Evolutionary conservation across 2,329 filamentous ascomycete species (phyloP), one percentile per base, ranked within the genome.

Genomic region (Monascus ruber): DNA sequence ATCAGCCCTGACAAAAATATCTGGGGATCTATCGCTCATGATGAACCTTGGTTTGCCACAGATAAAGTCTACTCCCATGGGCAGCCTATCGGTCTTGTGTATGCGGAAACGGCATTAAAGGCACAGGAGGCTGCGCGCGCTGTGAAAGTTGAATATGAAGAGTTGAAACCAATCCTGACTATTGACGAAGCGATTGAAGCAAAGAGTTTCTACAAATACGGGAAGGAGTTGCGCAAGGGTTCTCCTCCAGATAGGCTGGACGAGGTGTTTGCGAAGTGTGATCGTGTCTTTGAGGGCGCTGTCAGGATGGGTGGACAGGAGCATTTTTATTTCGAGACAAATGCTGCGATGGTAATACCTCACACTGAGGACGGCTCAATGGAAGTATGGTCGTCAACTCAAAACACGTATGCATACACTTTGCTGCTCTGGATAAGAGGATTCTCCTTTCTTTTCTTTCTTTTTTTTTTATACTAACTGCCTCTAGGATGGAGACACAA

Each of bases 251-350:
- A 43, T 1, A 43, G 87, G 44, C 64, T 74, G 0, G 77, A 85
- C 38, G 75, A 77, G 42, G 81, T 79, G 0, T 87, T 91, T 53
- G 69, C 71, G 37, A 73, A 77, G 2, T 79, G 73, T 6, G 85
- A 93, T 51, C 74, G 88, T 52, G 73, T 87, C 5, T 87, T 93
- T 51, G 79, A 74, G 4, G 86, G 86, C 31, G 75, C 80, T 2
- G 72, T 77, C 1, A 71, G 85, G 38, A 89, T 93, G 74, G 85
- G 85, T 25, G 83, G 86, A 0, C 86, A 94, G 53, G 86, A 94
- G 59, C 87, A 94, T 55, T 94, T 94, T 55, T 94, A 94, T 50
- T 73, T 94, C 1, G 87, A 94, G 62, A 94, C 87, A 0, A 80
- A 93, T 47, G 86, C 85, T 1, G 82, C 79, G 38, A 56, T 93